A percentile compares a stretch with the other conserved stretches of the same genome.
phyloP scores from a whole-genome alignment of 192 early-diverging fungal genomes.

The Rhizophagus prolifer region DNA sequence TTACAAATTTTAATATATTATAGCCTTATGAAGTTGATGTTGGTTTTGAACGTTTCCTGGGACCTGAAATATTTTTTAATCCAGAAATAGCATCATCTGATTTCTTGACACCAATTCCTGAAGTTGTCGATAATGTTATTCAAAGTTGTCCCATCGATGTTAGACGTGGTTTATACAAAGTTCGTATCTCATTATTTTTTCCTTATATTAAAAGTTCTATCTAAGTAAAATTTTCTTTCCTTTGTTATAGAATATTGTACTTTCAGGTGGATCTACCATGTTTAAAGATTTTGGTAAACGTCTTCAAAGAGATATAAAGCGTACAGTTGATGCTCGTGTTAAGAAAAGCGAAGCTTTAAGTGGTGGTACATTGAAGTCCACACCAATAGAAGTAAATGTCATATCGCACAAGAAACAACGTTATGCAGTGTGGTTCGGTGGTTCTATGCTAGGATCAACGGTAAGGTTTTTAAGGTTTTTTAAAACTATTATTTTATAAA shows the following conservation, averaged over 20 bases:
- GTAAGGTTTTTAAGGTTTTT: conserved; percentile 56
- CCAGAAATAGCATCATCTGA: conserved; percentile 97
- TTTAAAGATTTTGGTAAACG: conserved; percentile 96
- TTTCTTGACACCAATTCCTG: conserved; percentile 93
- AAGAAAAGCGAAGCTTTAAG: conserved; percentile 73
- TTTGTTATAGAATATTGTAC: conserved; percentile 85
- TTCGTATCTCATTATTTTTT: conserved; percentile 21
- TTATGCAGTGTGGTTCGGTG: conserved; percentile 99
- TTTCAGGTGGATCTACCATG: conserved; percentile 99
- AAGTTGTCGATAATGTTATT: conserved; percentile 94
- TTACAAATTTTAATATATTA: conserved; percentile 17
- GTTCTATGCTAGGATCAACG: conserved; percentile 89
- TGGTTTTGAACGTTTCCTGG: conserved; percentile 97
- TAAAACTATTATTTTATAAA: background rate
- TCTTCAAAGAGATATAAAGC: conserved; percentile 93
- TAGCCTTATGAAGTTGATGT: conserved; percentile 93
- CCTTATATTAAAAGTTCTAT: background rate
- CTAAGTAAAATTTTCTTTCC: background rate
- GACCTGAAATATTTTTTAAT: conserved; percentile 99
- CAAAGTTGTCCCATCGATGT: conserved; percentile 97
- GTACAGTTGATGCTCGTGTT: conserved; percentile 74
- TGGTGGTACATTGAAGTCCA: conserved; percentile 62
- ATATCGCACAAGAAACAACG: conserved; percentile 98
- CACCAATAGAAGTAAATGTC: conserved; percentile 93
- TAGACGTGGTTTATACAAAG: conserved; percentile 93